Conservation (phyloP, 768 basidiomycete species). For the Russula sp. region DNA sequence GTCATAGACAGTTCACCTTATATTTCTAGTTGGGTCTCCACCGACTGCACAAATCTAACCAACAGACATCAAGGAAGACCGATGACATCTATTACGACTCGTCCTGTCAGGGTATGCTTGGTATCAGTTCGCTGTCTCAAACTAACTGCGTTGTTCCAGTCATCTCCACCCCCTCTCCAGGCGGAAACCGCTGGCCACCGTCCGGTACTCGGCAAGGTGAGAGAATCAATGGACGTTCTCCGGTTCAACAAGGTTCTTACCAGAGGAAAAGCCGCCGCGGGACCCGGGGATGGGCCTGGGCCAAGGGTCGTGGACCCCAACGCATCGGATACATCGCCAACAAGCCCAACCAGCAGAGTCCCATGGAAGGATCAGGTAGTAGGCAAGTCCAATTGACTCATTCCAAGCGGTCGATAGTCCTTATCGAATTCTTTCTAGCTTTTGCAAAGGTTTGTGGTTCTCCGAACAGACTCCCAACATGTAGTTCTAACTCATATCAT, state of each 20-base stretch:
- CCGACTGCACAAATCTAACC: no score
- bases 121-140: neutral
- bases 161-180: neutral
- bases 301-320: conserved; percentile 34
- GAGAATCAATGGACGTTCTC: neutral
- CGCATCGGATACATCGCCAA: conserved; percentile 28
- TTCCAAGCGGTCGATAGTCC: no score
- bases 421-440: conserved; percentile 1
- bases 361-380: conserved; percentile 61
- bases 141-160: neutral
- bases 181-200: conserved; percentile 24
- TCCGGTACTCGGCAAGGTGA: conserved; percentile 41
- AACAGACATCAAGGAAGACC: neutral
- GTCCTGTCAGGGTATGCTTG: neutral
- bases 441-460: conserved; percentile 22
- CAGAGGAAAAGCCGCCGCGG: conserved; percentile 31
- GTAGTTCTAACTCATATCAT: no score
- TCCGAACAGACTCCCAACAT: neutral
- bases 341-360: conserved; percentile 34
- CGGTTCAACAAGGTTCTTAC: neutral
- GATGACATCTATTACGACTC: neutral
- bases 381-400: conserved; percentile 38
- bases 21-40: neutral
- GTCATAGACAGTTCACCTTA: neutral
- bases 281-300: conserved; percentile 41